A percentile compares a stretch with the other conserved stretches of the same genome.
Conservation (phyloP, 441 rosid genomes). For the Pelargonium citronellum region DNA sequence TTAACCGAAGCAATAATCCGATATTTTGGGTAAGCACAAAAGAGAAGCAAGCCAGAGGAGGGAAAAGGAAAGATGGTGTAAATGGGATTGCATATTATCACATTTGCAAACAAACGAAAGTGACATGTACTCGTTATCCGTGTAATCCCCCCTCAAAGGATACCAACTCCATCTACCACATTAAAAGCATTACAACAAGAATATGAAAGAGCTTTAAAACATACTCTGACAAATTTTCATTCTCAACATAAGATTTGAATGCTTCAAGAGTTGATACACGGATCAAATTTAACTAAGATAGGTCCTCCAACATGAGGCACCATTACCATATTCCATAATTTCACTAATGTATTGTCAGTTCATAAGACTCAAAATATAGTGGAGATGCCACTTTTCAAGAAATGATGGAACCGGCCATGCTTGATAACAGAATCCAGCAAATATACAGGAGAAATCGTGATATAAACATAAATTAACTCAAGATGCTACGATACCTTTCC, state of each 20-base stretch:
- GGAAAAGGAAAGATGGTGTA: no score
- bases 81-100: no score
- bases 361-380: not conserved
- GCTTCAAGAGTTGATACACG: not conserved
- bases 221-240: not conserved
- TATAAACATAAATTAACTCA: conserved; percentile 15
- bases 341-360: not conserved
- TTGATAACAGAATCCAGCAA: no score
- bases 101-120: no score
- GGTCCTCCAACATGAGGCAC: not conserved
- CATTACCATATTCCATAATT: not conserved
- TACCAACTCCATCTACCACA: not conserved
- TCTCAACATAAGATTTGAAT: not conserved
- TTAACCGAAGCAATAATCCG: no score
- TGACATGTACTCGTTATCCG: no score
- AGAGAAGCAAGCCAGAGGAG: no score
- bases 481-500: conserved; percentile 37
- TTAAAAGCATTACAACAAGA: not conserved
- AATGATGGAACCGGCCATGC: not conserved
- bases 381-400: not conserved
- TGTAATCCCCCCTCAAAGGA: no score
- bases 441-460: not conserved
- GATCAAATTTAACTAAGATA: not conserved
- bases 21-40: no score
- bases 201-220: not conserved